Conservation (phyloP, 2,329 filamentous ascomycete genomes). For the Ophiosphaerella narmari region DNA sequence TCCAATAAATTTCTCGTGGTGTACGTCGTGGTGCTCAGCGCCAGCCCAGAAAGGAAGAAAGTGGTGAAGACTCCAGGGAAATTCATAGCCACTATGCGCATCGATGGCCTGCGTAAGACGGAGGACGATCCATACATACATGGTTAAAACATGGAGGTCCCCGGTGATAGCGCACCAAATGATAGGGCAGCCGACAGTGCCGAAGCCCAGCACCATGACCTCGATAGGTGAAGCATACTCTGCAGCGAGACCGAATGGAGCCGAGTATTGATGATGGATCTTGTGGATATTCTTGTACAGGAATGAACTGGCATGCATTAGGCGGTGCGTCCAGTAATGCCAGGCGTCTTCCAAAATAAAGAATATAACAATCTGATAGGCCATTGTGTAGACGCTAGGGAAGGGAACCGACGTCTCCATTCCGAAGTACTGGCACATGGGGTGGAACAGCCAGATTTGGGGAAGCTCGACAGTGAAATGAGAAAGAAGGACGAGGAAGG, state of each 20-base stretch:
- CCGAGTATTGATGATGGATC: conserved; percentile 98
- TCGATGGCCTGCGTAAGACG: conserved; percentile 98
- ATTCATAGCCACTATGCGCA: conserved; percentile 96
- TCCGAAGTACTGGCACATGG: conserved; percentile 89
- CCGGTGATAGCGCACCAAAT: conserved; percentile 81
- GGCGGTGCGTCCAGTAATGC: conserved; percentile 97
- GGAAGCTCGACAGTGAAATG: conserved; percentile 98
- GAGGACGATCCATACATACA: conserved; percentile 94
- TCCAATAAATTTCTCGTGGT: conserved; percentile 98
- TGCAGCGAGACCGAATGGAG: conserved; percentile 92
- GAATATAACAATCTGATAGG: conserved; percentile 88
- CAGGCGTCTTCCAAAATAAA: conserved; percentile 96
- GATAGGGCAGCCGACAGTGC: conserved; percentile 81
- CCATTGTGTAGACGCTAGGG: conserved; percentile 82
- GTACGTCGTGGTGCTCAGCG: conserved; percentile 92
- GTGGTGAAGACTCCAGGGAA: conserved; percentile 95
- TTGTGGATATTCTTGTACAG: conserved; percentile 98
- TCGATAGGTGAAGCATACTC: conserved; percentile 98
- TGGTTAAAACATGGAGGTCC: conserved; percentile 92
- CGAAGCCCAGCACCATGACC: conserved; percentile 90
- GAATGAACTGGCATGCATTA: conserved; percentile 83
- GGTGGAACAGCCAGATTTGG: conserved; percentile 99
- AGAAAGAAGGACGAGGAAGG: conserved; percentile 86
- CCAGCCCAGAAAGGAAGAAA: conserved; percentile 98
- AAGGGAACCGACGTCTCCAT: conserved; percentile 89